Base-by-base conservation (phyloP, 768 basidiomycete genomes). In the Zangia roseola region DNA sequence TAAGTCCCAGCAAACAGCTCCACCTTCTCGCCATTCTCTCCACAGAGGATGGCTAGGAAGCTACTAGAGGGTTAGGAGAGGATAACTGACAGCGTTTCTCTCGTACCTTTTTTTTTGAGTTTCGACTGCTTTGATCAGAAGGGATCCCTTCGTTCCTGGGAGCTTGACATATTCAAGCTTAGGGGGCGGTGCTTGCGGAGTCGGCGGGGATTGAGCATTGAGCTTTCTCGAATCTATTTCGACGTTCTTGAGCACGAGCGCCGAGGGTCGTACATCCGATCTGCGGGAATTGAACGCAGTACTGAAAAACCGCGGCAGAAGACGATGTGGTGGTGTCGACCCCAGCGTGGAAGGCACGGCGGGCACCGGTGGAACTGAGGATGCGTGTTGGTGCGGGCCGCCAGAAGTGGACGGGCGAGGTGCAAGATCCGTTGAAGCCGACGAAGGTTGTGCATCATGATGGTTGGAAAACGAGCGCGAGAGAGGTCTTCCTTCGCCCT, bases 1-100 rank as follows among this genome's bases (percentile, higher is more conserved):
- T 90, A 89, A 10, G 92, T 92, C 23, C 93, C 92, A 34, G 93
- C 92, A 67, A 94, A 95, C 10, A 95, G 73, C 61, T 95, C 92
- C 40, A 95, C 91, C 61, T 94, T 91, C 72, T 94, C 92, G 14
- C 91, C 93, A 55, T 83, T 87, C 28, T 94, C 93, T 17, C 92
- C 92, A 55, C 93, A 94, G 0, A 95, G 78, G 59, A 94, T 94
- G 9, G 93, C 92, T 20, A 95, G 78, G 73, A 94, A 95, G 67
- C 91, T 93, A 52, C 5, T 1, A 35, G 34, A 43, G 41, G 7
- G 9, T 58, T 10, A 54, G 34, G 56, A 37, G 10, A 40, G 16
- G 7, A 31, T 20, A 6, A 25, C 7, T 21, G 16, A 31, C 3
- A 35, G n/a, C 8, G 5, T 10, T 2, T 41, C 24, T 13, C 42